A percentile compares a stretch with the other conserved stretches of the same genome.
Evolutionary conservation across 169 alveolate genomes (phyloP).

Genomic region (Babesia bovis): DNA sequence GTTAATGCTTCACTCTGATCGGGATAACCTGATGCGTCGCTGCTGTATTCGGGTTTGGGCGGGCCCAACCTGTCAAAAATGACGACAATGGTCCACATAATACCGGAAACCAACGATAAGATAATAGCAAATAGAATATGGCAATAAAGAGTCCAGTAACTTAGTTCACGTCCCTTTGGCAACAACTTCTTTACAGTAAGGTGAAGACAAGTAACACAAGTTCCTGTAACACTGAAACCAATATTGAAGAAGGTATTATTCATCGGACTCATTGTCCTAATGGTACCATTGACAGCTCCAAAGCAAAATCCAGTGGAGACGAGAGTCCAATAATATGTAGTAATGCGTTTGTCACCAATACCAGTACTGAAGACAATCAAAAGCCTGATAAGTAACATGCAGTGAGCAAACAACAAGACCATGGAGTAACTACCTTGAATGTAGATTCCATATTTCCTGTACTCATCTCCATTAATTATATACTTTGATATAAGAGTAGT

Average conservation of each 20-base stretch:
- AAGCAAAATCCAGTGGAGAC: slow-evolving; percentile 5
- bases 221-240: slow-evolving; percentile 1
- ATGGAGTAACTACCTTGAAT: slow-evolving; percentile 24
- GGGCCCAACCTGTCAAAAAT: slow-evolving; percentile 39
- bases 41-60: neutral
- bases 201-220: neutral
- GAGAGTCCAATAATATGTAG: slow-evolving; percentile 37
- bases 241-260: neutral
- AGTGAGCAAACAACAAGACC: neutral
- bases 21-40: neutral
- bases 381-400: slow-evolving; percentile 1
- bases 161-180: neutral
- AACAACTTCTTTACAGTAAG: neutral
- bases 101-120: slow-evolving; percentile 7
- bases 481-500: neutral
- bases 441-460: neutral
- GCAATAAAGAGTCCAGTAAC: slow-evolving; percentile 24
- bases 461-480: neutral
- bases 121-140: neutral
- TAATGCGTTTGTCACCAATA: slow-evolving; percentile 26
- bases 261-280: neutral
- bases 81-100: slow-evolving; percentile 17
- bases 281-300: slow-evolving; percentile 12
- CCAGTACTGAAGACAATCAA: slow-evolving; percentile 9
- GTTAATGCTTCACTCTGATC: neutral